Evolutionary conservation across 306 rosid genomes (phyloP).

Genomic region (Cucurbita maxima): DNA sequence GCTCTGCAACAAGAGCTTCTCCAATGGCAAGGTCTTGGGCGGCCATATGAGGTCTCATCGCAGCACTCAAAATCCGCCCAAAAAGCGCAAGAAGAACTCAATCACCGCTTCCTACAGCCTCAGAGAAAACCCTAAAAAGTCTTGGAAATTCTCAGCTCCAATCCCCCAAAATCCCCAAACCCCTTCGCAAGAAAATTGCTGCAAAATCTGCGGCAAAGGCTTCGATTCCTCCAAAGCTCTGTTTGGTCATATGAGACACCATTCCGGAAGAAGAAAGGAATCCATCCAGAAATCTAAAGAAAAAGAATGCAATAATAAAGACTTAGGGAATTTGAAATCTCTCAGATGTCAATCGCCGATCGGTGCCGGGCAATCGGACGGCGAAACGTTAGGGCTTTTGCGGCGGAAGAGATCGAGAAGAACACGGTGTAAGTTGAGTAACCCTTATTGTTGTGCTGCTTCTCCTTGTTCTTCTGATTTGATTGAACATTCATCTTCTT

Average conservation of each 20-base stretch:
- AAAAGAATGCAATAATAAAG: conserved; percentile 18
- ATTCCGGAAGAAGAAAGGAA: conserved; percentile 19
- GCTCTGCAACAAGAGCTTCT: conserved; percentile 26
- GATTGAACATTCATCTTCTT: conserved; percentile 10
- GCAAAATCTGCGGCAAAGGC: conserved; percentile 26
- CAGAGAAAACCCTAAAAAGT: conserved; percentile 33
- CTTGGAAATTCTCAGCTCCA: conserved; percentile 20
- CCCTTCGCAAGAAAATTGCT: conserved; percentile 7
- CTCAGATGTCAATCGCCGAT: no score
- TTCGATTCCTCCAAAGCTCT: conserved; percentile 24
- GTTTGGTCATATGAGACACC: conserved; percentile 45
- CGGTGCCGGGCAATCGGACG: neutral
- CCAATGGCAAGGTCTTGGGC: conserved; percentile 32
- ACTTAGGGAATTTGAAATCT: neutral
- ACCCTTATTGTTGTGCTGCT: neutral
- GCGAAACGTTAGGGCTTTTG: conserved; percentile 13
- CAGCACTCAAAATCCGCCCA: conserved; percentile 4
- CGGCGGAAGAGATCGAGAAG: conserved; percentile 31
- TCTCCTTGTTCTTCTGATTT: conserved; percentile 3
- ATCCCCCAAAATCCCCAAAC: neutral
- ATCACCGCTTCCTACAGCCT: conserved; percentile 16
- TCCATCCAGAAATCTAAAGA: conserved; percentile 15
- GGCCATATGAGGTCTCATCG: conserved; percentile 40
- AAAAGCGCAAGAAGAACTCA: neutral
- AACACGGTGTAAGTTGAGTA: conserved; percentile 12